Evolutionary conservation across 305 asterid genomes (phyloP).

Genomic region (Solanum hybrid): DNA sequence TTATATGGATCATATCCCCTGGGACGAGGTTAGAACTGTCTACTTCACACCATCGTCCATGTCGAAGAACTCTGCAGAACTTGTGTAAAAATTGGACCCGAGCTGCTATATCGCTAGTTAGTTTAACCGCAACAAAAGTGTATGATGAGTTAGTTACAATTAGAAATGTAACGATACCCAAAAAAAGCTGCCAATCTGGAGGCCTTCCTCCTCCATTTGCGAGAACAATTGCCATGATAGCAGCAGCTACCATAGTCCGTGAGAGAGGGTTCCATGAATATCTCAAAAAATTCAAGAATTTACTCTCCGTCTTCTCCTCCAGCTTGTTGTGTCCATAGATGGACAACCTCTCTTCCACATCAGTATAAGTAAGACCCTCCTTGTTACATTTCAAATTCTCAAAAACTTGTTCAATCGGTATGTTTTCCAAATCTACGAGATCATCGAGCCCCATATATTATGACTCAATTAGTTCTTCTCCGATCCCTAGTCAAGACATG

Average conservation of each 20-base stretch:
- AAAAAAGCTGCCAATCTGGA: slow-evolving; percentile 18
- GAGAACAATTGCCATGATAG: slow-evolving; percentile 28
- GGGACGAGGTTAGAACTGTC: slow-evolving; percentile 24
- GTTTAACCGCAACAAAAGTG: neutral
- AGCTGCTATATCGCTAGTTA: neutral
- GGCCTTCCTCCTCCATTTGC: slow-evolving; percentile 31
- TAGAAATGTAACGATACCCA: slow-evolving; percentile 21
- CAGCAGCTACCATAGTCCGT: slow-evolving; percentile 29
- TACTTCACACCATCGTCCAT: slow-evolving; percentile 16
- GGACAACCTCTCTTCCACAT: slow-evolving; percentile 1
- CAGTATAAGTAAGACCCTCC: slow-evolving; percentile 4
- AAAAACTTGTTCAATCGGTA: slow-evolving; percentile 11
- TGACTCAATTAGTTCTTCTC: neutral
- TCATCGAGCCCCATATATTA: neutral
- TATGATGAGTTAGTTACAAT: neutral
- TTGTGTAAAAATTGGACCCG: neutral
- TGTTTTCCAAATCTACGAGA: neutral
- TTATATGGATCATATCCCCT: slow-evolving; percentile 24
- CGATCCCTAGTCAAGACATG: neutral
- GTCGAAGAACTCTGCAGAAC: neutral
- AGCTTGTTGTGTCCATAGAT: slow-evolving; percentile 4
- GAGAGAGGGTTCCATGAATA: slow-evolving; percentile 31
- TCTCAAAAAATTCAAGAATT: slow-evolving; percentile 21
- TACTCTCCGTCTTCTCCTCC: slow-evolving; percentile 13
- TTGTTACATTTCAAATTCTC: slow-evolving; percentile 4